Evolutionary conservation across 768 basidiomycete genomes (phyloP), one percentile per base, ranked within the genome.

Genomic region (Termitomyces sp.): DNA sequence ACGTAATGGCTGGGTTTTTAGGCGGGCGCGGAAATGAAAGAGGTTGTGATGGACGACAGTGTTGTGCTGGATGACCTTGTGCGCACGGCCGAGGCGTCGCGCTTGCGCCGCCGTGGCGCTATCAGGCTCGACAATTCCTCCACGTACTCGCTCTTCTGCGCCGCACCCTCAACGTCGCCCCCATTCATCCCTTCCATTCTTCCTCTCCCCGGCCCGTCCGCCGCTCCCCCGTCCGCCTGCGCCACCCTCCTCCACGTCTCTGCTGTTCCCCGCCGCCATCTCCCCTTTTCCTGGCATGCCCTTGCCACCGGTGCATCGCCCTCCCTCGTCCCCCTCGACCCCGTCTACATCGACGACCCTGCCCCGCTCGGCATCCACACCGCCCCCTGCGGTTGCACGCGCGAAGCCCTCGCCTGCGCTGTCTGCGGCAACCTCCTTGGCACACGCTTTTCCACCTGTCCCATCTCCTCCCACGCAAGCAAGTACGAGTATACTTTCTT

Each of bases 41-140:
- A 47, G 53, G 12, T 33, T 38, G 84, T 87, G 57, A 77, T 74
- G 2, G 87, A 90, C 62, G 84, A 84, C 64, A 78, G 83, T 33
- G 85, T 90, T 55, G 80, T 88, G 19, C 78, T 89, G 45, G 86
- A 85, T 1, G 87, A 89, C 67, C 77, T 90, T 42, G 76, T 89
- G 15, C 84, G 88, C 50, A 84, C 84, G 1, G 88, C 83, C 15
- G 88, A 90, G 64, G 84, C 85, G 0, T 89, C 88, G 3, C 76
- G 88, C 5, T 71, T 89, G 53, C 79, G 88, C n/a, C 73, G 88
- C 55, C 73, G 88, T 60, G 88, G 88, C 11, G 88, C 88, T 51
- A 80, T 89, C 78, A 75, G 84, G 40, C 7, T 33, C 9, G 31
- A 33, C 9, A 33, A 9, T 23, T 23, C 23, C 23, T 50, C 50